Percentiles rank a stretch among this genome's conserved stretches.
phyloP scores from a whole-genome alignment of 1,284 basidiomycete species.

The Anthracocystis panici-leucophaei region DNA sequence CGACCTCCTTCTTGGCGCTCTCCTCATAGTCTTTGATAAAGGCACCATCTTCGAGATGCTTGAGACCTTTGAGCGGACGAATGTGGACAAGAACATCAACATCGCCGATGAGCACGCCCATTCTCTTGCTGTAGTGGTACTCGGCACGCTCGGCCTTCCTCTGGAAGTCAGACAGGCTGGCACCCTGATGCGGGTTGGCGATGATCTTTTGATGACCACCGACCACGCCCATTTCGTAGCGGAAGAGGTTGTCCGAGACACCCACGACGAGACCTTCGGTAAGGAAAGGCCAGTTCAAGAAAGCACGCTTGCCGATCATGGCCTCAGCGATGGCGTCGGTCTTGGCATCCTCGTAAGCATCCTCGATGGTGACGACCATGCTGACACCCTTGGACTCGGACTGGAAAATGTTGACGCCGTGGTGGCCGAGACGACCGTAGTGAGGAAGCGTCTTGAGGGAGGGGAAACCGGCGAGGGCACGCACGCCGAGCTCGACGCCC shows the following conservation, averaged over 20 bases:
- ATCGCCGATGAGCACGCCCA: conserved; percentile 84
- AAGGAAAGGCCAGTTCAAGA: conserved; percentile 92
- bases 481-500: conserved; percentile 86
- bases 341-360: conserved; percentile 76
- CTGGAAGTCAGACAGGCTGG: conserved; percentile 73
- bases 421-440: conserved; percentile 80
- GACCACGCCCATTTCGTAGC: conserved; percentile 73
- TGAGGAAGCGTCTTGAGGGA: conserved; percentile 90
- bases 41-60: conserved; percentile 86
- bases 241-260: conserved; percentile 88
- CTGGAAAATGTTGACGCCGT: conserved; percentile 94
- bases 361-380: conserved; percentile 87
- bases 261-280: conserved; percentile 89
- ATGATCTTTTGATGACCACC: conserved; percentile 52
- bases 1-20: conserved; percentile 79
- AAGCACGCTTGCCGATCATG: conserved; percentile 77
- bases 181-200: conserved; percentile 49
- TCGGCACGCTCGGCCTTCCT: conserved; percentile 75
- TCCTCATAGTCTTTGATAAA: conserved; percentile 94
- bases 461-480: conserved; percentile 94
- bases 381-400: conserved; percentile 89
- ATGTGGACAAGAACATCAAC: conserved; percentile 72
- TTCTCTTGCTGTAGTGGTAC: conserved; percentile 86
- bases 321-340: conserved; percentile 79
- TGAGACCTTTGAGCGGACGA: conserved; percentile 77